phyloP scores from a whole-genome alignment of 306 rosid species.

The Lathyrus tuberosus region DNA sequence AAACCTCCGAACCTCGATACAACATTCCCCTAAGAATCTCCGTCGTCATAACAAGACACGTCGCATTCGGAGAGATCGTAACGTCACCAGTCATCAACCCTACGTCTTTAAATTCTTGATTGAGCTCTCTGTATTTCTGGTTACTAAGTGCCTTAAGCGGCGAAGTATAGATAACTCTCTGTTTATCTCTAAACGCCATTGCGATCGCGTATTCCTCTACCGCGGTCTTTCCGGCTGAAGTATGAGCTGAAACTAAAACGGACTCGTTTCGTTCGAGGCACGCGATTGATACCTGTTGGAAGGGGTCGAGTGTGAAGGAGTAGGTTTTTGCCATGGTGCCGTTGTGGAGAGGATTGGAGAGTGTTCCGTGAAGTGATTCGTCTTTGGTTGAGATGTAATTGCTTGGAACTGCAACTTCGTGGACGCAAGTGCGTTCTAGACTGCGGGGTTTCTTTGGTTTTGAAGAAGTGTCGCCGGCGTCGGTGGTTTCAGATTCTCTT shows the following conservation, averaged over 20 bases:
- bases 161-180: slow-evolving; percentile 88
- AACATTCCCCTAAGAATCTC: slow-evolving; percentile 96
- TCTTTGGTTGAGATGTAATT: slow-evolving; percentile 59
- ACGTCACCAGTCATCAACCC: slow-evolving; percentile 98
- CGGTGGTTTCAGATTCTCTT: slow-evolving; percentile 34
- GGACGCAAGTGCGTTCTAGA: slow-evolving; percentile 72
- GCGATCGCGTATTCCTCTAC: slow-evolving; percentile 97
- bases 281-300: slow-evolving; percentile 82
- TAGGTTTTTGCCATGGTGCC: slow-evolving; percentile 77
- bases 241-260: slow-evolving; percentile 90
- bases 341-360: slow-evolving; percentile 62
- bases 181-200: slow-evolving; percentile 86
- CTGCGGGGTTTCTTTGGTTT: slow-evolving; percentile 47
- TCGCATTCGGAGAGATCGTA: slow-evolving; percentile 82
- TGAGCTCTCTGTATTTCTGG: slow-evolving; percentile 87
- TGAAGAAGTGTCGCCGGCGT: neutral
- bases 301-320: slow-evolving; percentile 80
- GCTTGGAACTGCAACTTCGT: slow-evolving; percentile 90
- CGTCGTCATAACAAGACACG: slow-evolving; percentile 89
- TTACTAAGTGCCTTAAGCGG: slow-evolving; percentile 92
- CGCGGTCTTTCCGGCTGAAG: slow-evolving; percentile 96
- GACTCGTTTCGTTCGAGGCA: slow-evolving; percentile 92
- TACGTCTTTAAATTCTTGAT: slow-evolving; percentile 82
- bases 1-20: slow-evolving; percentile 85
- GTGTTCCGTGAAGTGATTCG: slow-evolving; percentile 71